phyloP scores from a whole-genome alignment of 495 filamentous ascomycete genomes.

The Margaritispora aquatica region DNA sequence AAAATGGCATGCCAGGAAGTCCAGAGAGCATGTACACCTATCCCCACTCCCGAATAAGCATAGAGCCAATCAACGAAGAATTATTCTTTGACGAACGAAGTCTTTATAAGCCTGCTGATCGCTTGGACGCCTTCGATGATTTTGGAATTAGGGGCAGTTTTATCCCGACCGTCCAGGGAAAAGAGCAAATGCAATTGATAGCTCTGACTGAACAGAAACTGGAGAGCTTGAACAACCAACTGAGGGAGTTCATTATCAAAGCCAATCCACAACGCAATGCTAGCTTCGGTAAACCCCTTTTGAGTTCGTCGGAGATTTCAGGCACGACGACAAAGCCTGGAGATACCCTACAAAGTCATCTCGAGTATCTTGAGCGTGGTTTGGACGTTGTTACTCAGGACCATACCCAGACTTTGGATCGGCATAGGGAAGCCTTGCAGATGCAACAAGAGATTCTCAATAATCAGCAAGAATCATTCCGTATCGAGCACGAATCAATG shows the following conservation, averaged over 20 bases:
- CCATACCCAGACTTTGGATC: background rate
- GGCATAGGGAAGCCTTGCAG: background rate
- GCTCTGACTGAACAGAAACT: slow-evolving; percentile 62
- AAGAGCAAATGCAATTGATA: slow-evolving; percentile 34
- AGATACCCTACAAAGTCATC: slow-evolving; percentile 30
- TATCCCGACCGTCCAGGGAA: slow-evolving; percentile 15
- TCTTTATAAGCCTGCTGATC: slow-evolving; percentile 65
- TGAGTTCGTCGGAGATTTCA: slow-evolving; percentile 21
- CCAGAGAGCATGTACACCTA: slow-evolving; percentile 63
- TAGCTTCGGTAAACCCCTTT: slow-evolving; percentile 29
- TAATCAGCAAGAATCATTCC: slow-evolving; percentile 11
- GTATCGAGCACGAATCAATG: background rate
- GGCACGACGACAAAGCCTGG: slow-evolving; percentile 28
- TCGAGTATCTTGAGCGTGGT: slow-evolving; percentile 45
- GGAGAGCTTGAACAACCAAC: slow-evolving; percentile 62
- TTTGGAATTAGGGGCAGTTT: background rate
- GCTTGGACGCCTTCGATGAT: slow-evolving; percentile 30
- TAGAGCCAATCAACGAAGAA: slow-evolving; percentile 34
- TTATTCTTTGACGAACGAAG: slow-evolving; percentile 74
- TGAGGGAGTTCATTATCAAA: slow-evolving; percentile 61
- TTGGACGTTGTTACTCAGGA: slow-evolving; percentile 33
- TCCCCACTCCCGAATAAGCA: slow-evolving; percentile 45
- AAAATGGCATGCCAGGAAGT: slow-evolving; percentile 51
- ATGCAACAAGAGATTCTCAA: background rate
- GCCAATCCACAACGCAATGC: slow-evolving; percentile 43